phyloP scores from a whole-genome alignment of 768 basidiomycete species.

The Boletus barrowsii region DNA sequence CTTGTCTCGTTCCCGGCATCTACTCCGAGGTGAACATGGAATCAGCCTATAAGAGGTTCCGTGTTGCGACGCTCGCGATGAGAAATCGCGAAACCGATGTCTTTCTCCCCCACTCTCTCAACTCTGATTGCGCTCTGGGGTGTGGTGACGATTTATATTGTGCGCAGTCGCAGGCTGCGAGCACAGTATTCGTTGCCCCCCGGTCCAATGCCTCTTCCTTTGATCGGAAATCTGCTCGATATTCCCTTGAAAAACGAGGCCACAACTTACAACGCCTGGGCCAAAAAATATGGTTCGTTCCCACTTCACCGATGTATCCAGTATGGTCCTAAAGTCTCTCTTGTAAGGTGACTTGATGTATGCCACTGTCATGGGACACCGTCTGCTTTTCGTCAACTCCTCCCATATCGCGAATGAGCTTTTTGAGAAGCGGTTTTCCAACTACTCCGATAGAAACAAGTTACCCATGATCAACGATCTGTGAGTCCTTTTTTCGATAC shows the following conservation, averaged over 20 bases:
- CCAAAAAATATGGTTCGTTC: conserved; percentile 34
- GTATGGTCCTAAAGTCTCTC: neutral
- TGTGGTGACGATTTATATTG: conserved; percentile 17
- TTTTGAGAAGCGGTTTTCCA: conserved; percentile 52
- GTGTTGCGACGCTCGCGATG: neutral
- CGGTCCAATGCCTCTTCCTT: conserved; percentile 50
- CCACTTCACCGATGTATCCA: neutral
- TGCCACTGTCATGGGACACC: conserved; percentile 48
- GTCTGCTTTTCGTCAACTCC: conserved; percentile 47
- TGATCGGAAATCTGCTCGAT: conserved; percentile 53
- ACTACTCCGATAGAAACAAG: conserved; percentile 52
- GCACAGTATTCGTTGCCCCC: conserved; percentile 44
- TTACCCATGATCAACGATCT: conserved; percentile 50
- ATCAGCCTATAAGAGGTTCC: conserved; percentile 15
- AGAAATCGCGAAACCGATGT: conserved; percentile 10
- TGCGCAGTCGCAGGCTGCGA: conserved; percentile 10
- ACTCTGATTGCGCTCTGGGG: conserved; percentile 23
- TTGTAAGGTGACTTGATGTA: conserved; percentile 50
- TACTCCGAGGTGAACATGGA: conserved; percentile 7
- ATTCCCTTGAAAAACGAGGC: conserved; percentile 39
- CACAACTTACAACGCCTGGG: conserved; percentile 42
- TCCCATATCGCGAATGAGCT: conserved; percentile 47
- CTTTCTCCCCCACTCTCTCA: conserved; percentile 10
- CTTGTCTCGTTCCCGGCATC: conserved; percentile 2
- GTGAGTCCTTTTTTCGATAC: conserved; percentile 26